Conservation (phyloP, 257 asterid genomes). For the Striga asiatica region DNA sequence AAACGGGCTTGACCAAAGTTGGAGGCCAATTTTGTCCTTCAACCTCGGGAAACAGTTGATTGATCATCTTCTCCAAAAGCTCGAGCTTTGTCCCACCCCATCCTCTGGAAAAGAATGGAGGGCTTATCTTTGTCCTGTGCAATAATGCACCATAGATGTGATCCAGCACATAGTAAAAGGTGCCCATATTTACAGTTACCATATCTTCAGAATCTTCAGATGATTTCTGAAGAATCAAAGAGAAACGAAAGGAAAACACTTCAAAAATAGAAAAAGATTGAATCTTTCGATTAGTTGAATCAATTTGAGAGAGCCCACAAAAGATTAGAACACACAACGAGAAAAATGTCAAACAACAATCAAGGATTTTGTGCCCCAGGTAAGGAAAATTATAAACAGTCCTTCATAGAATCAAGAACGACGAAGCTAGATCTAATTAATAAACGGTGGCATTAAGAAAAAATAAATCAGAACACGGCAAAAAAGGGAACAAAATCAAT, state of each 20-base stretch:
- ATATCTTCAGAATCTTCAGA: constrained; percentile 18
- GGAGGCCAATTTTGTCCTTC: constrained; percentile 85
- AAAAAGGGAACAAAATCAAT: background rate
- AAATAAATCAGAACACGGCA: background rate
- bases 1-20: constrained; percentile 43
- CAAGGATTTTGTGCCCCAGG: background rate
- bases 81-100: constrained; percentile 98
- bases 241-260: background rate
- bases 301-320: constrained; percentile 14
- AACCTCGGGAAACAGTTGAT: constrained; percentile 54
- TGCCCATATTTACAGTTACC: constrained; percentile 79
- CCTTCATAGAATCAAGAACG: background rate
- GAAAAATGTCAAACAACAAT: constrained; percentile 5
- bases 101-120: constrained; percentile 76
- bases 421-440: constrained; percentile 16
- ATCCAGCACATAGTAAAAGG: constrained; percentile 71
- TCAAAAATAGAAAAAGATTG: background rate
- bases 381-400: background rate
- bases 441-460: background rate
- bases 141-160: constrained; percentile 86
- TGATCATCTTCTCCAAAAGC: constrained; percentile 68
- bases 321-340: background rate
- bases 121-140: constrained; percentile 78
- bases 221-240: background rate
- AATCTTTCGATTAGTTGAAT: constrained; percentile 11